A percentile compares a stretch with the other conserved stretches of the same genome.
These are phyloP conservation scores for Lentinula sp. DNA, from an alignment of 768 basidiomycete genomes.

Conservation along the genomic window DNA sequence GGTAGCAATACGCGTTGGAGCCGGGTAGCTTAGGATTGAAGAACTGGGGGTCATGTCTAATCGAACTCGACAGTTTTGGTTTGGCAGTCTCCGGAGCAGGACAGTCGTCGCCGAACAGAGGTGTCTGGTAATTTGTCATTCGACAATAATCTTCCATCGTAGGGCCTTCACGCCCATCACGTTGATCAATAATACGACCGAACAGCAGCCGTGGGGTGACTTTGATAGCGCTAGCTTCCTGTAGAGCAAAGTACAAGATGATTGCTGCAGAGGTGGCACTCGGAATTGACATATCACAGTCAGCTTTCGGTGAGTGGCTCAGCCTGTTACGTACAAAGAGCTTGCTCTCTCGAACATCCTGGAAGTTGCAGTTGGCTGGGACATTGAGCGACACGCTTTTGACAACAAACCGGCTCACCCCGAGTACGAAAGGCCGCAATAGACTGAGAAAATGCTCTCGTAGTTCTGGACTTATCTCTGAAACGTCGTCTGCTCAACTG, in stretches of 20 bases:
- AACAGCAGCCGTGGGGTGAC: slow-evolving; percentile 46
- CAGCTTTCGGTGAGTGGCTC: background rate
- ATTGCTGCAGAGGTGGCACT: slow-evolving; percentile 39
- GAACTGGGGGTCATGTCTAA: slow-evolving; percentile 26
- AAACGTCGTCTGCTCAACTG: slow-evolving; percentile 26
- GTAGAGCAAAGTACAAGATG: slow-evolving; percentile 45
- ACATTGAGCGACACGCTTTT: background rate
- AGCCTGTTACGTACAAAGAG: background rate
- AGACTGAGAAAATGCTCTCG: slow-evolving; percentile 34
- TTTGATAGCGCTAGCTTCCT: slow-evolving; percentile 36
- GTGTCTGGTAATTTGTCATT: slow-evolving; percentile 36
- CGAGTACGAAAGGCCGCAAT: slow-evolving; percentile 25
- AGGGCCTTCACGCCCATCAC: slow-evolving; percentile 40
- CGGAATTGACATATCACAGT: slow-evolving; percentile 15
- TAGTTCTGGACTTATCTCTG: slow-evolving; percentile 26
- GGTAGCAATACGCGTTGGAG: slow-evolving; percentile 22
- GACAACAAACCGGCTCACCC: background rate
- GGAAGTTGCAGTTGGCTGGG: too few species aligned
- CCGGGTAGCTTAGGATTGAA: slow-evolving; percentile 22
- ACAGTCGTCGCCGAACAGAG: slow-evolving; percentile 41
- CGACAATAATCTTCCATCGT: slow-evolving; percentile 46
- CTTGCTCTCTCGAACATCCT: background rate
- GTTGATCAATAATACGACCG: slow-evolving; percentile 38
- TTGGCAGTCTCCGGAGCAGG: background rate
- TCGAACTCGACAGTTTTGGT: slow-evolving; percentile 21